Base-by-base conservation (phyloP, 2,329 filamentous ascomycete genomes). In the Scytalidium sp. region DNA sequence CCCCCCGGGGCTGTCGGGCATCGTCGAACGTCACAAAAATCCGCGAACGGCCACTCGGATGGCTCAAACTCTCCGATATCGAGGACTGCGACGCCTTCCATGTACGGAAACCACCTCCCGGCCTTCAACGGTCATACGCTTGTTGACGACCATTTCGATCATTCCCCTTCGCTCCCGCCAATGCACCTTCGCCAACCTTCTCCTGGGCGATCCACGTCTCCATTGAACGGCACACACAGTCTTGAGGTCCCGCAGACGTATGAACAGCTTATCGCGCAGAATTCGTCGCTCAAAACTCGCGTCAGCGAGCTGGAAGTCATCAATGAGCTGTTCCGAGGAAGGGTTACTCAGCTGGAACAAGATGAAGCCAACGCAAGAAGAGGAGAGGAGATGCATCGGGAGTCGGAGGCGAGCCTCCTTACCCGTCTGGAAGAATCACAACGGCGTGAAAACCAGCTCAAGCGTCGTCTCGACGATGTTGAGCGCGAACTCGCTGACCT, bases 261-360 rank as follows among this genome's bases (percentile, higher is more conserved):
- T 66, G 89, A 96, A 64, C 85, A 88, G 53, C 79, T 96, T 20
- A 75, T 90, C 46, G 85, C 87, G 2, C 82, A 86, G 54, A 96
- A 96, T 67, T 88, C 88, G 4, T 87, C 85, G 45, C 77, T 97
- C n/a, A 96, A 95, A 72, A 99, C 94, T 1, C 85, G 94, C 40
- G 93, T 99, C 27, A 94, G 87, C 60, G 94, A 99, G 68, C 79
- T 99, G 20, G 94, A 99, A 66, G 81, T 99, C 46, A 97, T 99
- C 74, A 97, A 92, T 62, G 87, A 88, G 64, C 75, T 92, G 41
- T 91, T 90, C 67, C 79, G 85, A 45, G 85, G 85, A 32, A 81
- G 87, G 10, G 83, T 97, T 39, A 69, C 84, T 65, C 78, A 94
- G 64, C 76, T 94, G 11, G 90, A 95, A 65, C 81, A 85, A 58